These are phyloP conservation scores for Ilex aquifolium DNA, from an alignment of 257 asterid genomes.

Conservation along the genomic window DNA sequence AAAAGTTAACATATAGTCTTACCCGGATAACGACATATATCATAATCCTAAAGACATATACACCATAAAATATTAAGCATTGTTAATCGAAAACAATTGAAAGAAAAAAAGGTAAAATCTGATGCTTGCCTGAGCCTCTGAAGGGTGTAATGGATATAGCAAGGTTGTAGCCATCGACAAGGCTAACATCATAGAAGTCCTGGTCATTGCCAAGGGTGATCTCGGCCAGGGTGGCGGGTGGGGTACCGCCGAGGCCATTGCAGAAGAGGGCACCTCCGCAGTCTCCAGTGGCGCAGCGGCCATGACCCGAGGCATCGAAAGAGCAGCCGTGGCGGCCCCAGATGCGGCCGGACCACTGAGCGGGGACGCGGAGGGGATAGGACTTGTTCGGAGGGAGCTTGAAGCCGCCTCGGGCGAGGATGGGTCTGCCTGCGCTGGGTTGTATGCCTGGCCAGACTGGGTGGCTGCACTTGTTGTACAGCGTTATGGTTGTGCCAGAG, in stretches of 20 bases:
- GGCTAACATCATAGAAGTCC: slow-evolving; percentile 93
- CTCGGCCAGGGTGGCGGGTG: slow-evolving; percentile 91
- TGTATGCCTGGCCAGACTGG: slow-evolving; percentile 94
- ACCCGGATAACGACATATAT: no score
- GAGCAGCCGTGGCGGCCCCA: slow-evolving; percentile 96
- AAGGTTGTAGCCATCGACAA: slow-evolving; percentile 88
- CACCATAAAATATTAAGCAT: no score
- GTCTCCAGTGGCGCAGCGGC: slow-evolving; percentile 88
- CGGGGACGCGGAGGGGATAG: slow-evolving; percentile 51
- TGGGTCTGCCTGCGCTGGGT: slow-evolving; percentile 66
- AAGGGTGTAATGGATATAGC: slow-evolving; percentile 74
- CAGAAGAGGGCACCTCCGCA: slow-evolving; percentile 86
- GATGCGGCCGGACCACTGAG: slow-evolving; percentile 85
- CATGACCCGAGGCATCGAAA: slow-evolving; percentile 61
- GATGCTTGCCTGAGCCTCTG: slow-evolving; percentile 52
- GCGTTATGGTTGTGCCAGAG: slow-evolving; percentile 60
- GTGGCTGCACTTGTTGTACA: slow-evolving; percentile 72
- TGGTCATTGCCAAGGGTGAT: slow-evolving; percentile 70
- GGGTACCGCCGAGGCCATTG: slow-evolving; percentile 82
- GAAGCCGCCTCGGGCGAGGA: slow-evolving; percentile 72
- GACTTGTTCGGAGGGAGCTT: slow-evolving; percentile 56
- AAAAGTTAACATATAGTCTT: no score
- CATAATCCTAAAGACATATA: no score
- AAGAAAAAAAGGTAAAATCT: no score
- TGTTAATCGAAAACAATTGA: no score